phyloP scores from a whole-genome alignment of 2,329 filamentous ascomycete genomes.

The Diaporthe aspalathi region DNA sequence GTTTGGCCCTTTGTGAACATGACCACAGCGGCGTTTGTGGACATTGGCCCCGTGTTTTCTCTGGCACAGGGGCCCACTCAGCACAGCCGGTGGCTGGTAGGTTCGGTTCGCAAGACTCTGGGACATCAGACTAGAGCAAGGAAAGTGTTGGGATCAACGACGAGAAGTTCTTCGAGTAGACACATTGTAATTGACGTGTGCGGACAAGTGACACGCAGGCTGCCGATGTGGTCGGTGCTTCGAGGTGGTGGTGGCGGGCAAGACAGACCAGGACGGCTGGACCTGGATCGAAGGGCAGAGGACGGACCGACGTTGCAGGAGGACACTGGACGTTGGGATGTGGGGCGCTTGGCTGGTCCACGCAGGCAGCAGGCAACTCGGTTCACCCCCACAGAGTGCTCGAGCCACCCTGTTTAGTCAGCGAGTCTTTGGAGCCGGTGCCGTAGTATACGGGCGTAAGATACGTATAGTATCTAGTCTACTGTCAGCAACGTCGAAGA shows the following conservation, averaged over 20 bases:
- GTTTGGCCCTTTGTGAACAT: conserved; percentile 20
- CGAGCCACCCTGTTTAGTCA: conserved; percentile 9
- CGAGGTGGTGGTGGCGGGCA: neutral
- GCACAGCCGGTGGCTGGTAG: neutral
- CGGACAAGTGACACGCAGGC: neutral
- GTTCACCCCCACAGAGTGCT: neutral
- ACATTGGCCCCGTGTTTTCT: neutral
- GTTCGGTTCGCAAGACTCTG: neutral
- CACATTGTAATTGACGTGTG: no score
- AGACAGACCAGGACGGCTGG: neutral
- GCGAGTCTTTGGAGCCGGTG: neutral
- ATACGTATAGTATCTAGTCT: neutral
- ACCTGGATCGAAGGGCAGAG: neutral
- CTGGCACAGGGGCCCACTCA: neutral
- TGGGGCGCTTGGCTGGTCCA: neutral
- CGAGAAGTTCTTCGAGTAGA: neutral
- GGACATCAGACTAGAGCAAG: neutral
- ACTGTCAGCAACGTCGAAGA: neutral
- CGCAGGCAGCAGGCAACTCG: conserved; percentile 25
- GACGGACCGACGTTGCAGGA: neutral
- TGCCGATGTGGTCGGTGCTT: conserved; percentile 8
- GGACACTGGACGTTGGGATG: no score
- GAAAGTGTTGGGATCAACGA: neutral
- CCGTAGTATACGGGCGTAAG: neutral
- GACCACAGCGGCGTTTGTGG: conserved; percentile 28